These are phyloP conservation scores for Phytopythium montanum DNA, from an alignment of 352 stramenopile genomes.

Conservation along the genomic window DNA sequence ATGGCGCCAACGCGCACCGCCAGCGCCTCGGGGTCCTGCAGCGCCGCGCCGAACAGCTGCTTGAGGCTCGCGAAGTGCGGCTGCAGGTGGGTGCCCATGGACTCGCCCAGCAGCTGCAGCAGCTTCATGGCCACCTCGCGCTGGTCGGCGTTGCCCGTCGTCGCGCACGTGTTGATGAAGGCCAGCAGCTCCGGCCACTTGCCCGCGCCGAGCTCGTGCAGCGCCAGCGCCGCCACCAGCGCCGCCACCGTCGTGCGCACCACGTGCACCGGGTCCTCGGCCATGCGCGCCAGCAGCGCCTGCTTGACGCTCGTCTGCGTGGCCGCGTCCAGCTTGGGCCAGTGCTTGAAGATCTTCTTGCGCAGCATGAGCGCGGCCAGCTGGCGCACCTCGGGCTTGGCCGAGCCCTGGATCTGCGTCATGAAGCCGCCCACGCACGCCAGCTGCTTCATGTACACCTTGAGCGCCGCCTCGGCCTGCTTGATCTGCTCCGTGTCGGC, in stretches of 20 bases:
- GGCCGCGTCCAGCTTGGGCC: conserved; percentile 82
- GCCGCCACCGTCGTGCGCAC: conserved; percentile 85
- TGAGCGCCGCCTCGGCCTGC: conserved; percentile 91
- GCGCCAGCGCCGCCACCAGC: conserved; percentile 80
- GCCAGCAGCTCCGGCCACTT: conserved; percentile 93
- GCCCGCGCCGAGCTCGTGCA: conserved; percentile 65
- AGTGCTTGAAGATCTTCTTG: conserved; percentile 94
- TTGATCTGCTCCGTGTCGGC: conserved; percentile 95
- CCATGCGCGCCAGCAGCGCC: conserved; percentile 81
- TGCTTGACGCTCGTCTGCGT: conserved; percentile 85
- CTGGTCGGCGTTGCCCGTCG: conserved; percentile 76
- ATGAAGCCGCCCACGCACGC: conserved; percentile 85
- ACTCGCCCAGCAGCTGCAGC: conserved; percentile 91
- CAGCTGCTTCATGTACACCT: conserved; percentile 92
- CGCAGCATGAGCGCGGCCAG: conserved; percentile 91
- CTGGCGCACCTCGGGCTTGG: conserved; percentile 84
- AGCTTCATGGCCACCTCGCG: conserved; percentile 93
- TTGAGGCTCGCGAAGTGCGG: conserved; percentile 83
- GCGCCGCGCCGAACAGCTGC: conserved; percentile 55
- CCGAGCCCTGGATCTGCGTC: conserved; percentile 83
- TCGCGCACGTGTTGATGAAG: conserved; percentile 90
- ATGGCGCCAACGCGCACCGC: conserved; percentile 82
- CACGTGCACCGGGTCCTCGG: conserved; percentile 82
- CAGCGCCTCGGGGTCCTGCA: conserved; percentile 80
- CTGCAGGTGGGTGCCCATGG: conserved; percentile 85